phyloP scores from a whole-genome alignment of 1,139 yeast genomes.

The Saccharomyces hybrid region DNA sequence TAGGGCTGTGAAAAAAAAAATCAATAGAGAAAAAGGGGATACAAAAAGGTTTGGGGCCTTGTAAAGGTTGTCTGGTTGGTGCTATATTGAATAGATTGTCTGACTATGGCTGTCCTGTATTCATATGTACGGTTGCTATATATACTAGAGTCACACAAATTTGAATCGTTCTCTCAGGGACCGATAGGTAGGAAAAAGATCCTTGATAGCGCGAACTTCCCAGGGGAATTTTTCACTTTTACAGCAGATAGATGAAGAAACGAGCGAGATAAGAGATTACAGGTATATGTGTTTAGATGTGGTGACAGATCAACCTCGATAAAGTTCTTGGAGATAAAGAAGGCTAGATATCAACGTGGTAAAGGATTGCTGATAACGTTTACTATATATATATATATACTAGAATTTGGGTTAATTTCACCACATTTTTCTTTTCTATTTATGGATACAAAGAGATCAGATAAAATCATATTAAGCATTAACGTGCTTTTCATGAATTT shows the following conservation, averaged over 20 bases:
- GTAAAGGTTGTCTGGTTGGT: neutral
- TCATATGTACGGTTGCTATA: neutral
- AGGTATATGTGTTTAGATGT: too few species aligned
- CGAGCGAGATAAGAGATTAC: neutral
- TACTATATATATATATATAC: neutral
- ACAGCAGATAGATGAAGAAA: neutral
- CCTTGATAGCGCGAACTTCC: neutral
- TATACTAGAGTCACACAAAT: neutral
- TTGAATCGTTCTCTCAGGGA: neutral
- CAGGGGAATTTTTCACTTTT: neutral
- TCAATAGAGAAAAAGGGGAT: neutral
- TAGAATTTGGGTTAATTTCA: neutral
- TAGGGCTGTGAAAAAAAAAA: neutral
- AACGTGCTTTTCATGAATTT: constrained; percentile 68
- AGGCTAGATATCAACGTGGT: neutral
- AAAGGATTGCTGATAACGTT: neutral
- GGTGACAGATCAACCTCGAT: too few species aligned
- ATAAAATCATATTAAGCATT: constrained; percentile 10
- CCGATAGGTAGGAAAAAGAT: neutral
- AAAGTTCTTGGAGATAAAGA: too few species aligned
- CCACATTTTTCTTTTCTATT: neutral
- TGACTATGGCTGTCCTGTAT: neutral
- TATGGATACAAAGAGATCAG: neutral
- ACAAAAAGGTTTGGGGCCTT: neutral
- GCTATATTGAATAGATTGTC: neutral